Evolutionary conservation across 2,329 filamentous ascomycete species (phyloP), one percentile per base, ranked within the genome.

Genomic region (Periglandula ipomoeae): DNA sequence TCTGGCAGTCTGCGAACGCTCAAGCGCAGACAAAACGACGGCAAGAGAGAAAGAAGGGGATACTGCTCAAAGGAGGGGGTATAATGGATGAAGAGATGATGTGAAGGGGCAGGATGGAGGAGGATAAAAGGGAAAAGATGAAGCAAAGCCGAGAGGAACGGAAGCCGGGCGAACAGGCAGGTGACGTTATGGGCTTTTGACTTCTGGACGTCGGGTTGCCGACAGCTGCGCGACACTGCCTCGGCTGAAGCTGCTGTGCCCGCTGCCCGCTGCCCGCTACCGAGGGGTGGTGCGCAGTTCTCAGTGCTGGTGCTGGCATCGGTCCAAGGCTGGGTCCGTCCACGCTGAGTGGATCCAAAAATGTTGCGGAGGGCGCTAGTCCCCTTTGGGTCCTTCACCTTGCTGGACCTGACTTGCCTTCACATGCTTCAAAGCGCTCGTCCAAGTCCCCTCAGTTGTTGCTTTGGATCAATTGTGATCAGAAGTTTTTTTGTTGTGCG

Each of bases 241-340:
- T 61, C 57, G 54, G 55, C 56, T 57, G 53, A 19, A 46, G 49
- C 1, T 39, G 10, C 19, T 17, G 15, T 44, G n/a, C n/a, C n/a
- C n/a, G n/a, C 19, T n/a, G 8, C 13, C 45, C 41, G 49, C 49
- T 34, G 44, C 48, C 55, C 53, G 56, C 27, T 46, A 59, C 59
- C 58, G 59, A 62, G 60, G 60, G 59, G 59, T 53, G 50, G 22
- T 50, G 50, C 34, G n/a, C n/a, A n/a, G n/a, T n/a, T 32, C 11
- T 32, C 3, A 4, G 9, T 30, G 9, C n/a, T n/a, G n/a, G n/a
- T n/a, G n/a, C n/a, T n/a, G n/a, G n/a, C n/a, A n/a, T n/a, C n/a
- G n/a, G n/a, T n/a, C n/a, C n/a, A n/a, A n/a, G n/a, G n/a, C n/a
- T n/a, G n/a, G n/a, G n/a, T n/a, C n/a, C n/a, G n/a, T n/a, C n/a